Evolutionary conservation across 2,329 filamentous ascomycete species (phyloP).

Genomic region (Talaromyces sp.): DNA sequence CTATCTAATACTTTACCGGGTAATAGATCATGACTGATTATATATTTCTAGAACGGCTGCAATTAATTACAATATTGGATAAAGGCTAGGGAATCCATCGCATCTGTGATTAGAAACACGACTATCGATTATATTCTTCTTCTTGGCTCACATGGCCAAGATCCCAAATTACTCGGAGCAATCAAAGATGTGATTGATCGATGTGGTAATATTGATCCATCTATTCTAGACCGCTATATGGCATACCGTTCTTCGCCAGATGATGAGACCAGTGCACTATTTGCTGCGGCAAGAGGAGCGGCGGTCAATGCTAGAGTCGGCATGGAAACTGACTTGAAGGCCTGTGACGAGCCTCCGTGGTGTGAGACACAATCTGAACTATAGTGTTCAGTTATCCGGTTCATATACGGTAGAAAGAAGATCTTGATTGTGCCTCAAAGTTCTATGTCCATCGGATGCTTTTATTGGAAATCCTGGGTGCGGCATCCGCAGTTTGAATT

Average conservation of each 20-base stretch:
- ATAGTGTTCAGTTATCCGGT: too few relatives aligned
- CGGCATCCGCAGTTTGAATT: too few relatives aligned
- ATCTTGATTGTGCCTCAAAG: too few relatives aligned
- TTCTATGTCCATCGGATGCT: too few relatives aligned
- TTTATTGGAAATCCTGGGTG: too few relatives aligned
- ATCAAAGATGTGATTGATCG: conserved; percentile 3
- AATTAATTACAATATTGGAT: conserved; percentile 5
- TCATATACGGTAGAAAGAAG: too few relatives aligned
- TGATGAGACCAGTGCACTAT: not conserved
- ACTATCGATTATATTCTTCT: conserved; percentile 10
- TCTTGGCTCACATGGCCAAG: conserved; percentile 6
- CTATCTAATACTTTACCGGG: not conserved
- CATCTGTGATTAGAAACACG: conserved; percentile 1
- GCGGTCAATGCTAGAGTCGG: not conserved
- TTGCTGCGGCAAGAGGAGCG: not conserved
- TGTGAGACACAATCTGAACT: not conserved
- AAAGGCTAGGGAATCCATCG: conserved; percentile 1
- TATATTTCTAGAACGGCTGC: conserved; percentile 5
- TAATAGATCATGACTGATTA: not conserved
- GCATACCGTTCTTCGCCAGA: not conserved
- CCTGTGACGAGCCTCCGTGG: not conserved
- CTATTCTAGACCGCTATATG: conserved; percentile 4
- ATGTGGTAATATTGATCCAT: not conserved
- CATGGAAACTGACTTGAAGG: not conserved
- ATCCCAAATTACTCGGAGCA: not conserved